These are phyloP conservation scores for Candida pseudocylindracea DNA, from an alignment of 1,139 yeast species.

Conservation along the genomic window DNA sequence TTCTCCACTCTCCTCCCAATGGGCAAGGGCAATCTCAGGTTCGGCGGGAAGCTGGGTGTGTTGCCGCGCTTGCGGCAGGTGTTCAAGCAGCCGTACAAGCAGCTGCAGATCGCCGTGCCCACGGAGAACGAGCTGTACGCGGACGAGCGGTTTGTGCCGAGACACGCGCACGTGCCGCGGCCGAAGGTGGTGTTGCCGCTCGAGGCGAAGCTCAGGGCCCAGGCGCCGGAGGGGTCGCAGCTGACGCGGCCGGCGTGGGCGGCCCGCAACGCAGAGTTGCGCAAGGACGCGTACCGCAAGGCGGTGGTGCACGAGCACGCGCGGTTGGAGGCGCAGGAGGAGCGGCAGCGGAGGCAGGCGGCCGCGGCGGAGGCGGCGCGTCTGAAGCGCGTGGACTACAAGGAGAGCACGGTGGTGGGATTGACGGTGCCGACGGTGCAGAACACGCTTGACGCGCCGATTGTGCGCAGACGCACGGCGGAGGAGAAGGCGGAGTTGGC, in stretches of 20 bases:
- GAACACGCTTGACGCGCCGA: slow-evolving; percentile 38
- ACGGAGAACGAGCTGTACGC: slow-evolving; percentile 39
- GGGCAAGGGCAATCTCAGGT: slow-evolving; percentile 29
- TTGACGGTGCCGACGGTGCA: slow-evolving; percentile 71
- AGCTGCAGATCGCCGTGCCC: slow-evolving; percentile 30
- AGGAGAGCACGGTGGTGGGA: slow-evolving; percentile 21
- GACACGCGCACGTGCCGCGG: slow-evolving; percentile 3
- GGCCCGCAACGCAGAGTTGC: slow-evolving; percentile 36
- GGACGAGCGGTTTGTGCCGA: slow-evolving; percentile 51
- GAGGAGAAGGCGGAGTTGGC: slow-evolving; percentile 23
- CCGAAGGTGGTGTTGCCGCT: slow-evolving; percentile 31
- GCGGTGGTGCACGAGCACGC: slow-evolving; percentile 21
- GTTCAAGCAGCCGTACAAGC: slow-evolving; percentile 17
- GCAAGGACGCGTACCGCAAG: slow-evolving; percentile 49
- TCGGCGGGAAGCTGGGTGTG: slow-evolving; percentile 60
- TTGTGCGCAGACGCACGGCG: slow-evolving; percentile 48
- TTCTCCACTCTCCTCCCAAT: slow-evolving; percentile 2
- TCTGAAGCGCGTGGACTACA: slow-evolving; percentile 5
- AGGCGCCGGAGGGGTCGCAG: slow-evolving; percentile 12
- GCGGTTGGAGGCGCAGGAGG: slow-evolving; percentile 2
- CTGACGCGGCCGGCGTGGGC: slow-evolving; percentile 28
- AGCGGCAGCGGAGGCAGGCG: neutral
- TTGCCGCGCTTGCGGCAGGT: slow-evolving; percentile 60
- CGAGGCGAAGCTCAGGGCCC: slow-evolving; percentile 25
- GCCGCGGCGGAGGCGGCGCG: neutral